Evolutionary conservation across 495 filamentous ascomycete genomes (phyloP), one percentile per base, ranked within the genome.

Genomic region (Trichoderma virens): DNA sequence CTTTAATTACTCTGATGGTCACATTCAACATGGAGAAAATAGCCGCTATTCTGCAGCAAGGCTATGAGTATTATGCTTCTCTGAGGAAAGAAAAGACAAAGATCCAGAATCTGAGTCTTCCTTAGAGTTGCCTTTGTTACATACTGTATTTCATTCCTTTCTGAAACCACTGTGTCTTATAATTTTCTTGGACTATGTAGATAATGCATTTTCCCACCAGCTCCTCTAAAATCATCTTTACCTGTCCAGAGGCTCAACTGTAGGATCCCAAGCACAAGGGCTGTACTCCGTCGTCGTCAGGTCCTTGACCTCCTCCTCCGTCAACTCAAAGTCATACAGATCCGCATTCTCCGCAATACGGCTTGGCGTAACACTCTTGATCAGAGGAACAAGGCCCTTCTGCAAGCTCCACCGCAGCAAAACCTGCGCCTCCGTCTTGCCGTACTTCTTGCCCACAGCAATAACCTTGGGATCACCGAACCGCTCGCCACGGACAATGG

Each of bases 381-480:
- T 89, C 28, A 94, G 80, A 32, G 89, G 88, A 20, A 92, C 78
- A 59, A 85, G 83, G 0, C 86, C 87, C 76, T 88, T 93, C 71
- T 96, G 90, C 74, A 97, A 75, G 70, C 90, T 92, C 92, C 93
- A 97, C 60, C 90, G 80, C 11, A 97, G 61, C 66, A 97, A 72
- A 9, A 97, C 79, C 78, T 97, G 93, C 2, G 90, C 88, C 60
- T 85, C 78, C 8, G 83, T 87, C 80, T 90, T 93, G 8, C 79
- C 79, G 67, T 93, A 79, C 75, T 92, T 91, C 75, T 85, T 78
- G 0, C 82, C 81, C 65, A 95, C 67, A 28, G 75, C 74, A 65
- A 81, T 72, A 61, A 94, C 70, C 4, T 81, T 69, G 16, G 82
- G 81, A 65, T 94, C 90, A 11, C 89, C 80, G 71, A 85, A 84